Evolutionary conservation across 2,329 filamentous ascomycete species (phyloP).

Genomic region (Rutstroemia sp.): DNA sequence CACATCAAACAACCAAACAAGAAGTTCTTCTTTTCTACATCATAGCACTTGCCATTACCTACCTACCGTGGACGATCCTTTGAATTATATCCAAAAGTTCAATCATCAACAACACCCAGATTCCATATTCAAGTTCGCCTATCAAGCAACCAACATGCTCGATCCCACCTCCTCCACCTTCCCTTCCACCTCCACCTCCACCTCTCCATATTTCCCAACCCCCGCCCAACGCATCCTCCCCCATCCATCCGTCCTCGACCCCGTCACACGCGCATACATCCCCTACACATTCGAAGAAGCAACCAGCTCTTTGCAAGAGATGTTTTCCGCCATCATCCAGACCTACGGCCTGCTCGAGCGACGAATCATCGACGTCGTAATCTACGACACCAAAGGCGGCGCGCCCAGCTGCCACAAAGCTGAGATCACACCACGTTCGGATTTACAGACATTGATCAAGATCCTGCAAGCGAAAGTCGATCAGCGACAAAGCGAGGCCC

Average conservation of each 20-base stretch:
- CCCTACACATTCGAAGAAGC: not conserved
- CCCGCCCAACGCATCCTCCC: not conserved
- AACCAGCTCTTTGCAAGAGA: not conserved
- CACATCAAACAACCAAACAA: too few relatives aligned
- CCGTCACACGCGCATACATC: not conserved
- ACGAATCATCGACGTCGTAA: not conserved
- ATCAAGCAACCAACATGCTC: too few relatives aligned
- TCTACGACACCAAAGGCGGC: conserved; percentile 2
- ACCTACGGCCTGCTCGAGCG: not conserved
- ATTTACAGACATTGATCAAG: not conserved
- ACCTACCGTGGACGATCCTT: too few relatives aligned
- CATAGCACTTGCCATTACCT: too few relatives aligned
- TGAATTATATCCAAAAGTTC: too few relatives aligned
- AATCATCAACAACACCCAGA: too few relatives aligned
- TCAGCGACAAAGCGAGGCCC: not conserved
- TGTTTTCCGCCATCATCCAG: not conserved
- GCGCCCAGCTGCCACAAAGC: not conserved
- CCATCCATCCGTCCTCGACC: not conserved
- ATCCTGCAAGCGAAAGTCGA: not conserved
- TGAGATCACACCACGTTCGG: not conserved
- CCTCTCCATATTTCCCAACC: not conserved
- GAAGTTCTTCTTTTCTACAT: too few relatives aligned
- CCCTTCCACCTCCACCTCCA: not conserved
- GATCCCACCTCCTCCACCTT: too few relatives aligned
- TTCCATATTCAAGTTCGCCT: too few relatives aligned